These are phyloP conservation scores for Agaricus subrufescens DNA, from an alignment of 768 basidiomycete species.

Conservation along the genomic window DNA sequence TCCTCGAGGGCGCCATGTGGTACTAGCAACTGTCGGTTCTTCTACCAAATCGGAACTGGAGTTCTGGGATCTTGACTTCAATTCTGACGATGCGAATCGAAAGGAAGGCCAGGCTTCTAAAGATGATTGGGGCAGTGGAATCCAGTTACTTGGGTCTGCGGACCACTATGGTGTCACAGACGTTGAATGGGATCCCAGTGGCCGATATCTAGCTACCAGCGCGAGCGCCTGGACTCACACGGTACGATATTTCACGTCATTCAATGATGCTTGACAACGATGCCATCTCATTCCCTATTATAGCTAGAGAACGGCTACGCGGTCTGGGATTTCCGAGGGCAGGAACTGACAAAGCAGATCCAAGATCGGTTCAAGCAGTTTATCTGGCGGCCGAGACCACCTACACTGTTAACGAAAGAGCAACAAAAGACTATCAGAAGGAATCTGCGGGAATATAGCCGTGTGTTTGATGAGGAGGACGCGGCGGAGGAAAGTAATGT, in stretches of 20 bases:
- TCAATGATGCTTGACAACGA: neutral
- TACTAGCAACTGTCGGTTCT: constrained; percentile 93
- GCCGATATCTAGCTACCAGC: constrained; percentile 87
- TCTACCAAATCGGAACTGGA: constrained; percentile 95
- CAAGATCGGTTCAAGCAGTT: constrained; percentile 98
- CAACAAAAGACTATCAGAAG: constrained; percentile 82
- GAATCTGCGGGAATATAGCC: constrained; percentile 88
- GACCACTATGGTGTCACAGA: constrained; percentile 98
- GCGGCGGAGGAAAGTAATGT: constrained; percentile 93
- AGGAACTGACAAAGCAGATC: constrained; percentile 84
- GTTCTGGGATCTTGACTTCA: constrained; percentile 98
- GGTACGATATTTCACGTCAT: constrained; percentile 35
- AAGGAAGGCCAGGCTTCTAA: constrained; percentile 49
- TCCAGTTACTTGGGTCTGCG: constrained; percentile 78
- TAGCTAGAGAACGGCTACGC: constrained; percentile 96
- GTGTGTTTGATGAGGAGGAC: constrained; percentile 94
- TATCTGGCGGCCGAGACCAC: constrained; percentile 96
- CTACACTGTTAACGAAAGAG: constrained; percentile 80
- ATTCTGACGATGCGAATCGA: constrained; percentile 47
- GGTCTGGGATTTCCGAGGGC: constrained; percentile 98
- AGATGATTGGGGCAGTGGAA: constrained; percentile 81
- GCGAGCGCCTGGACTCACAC: constrained; percentile 95
- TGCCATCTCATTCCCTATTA: neutral
- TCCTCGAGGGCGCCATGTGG: constrained; percentile 91
- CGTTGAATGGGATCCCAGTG: constrained; percentile 97